phyloP scores from a whole-genome alignment of 768 basidiomycete genomes.

The Tylopilus sp. region DNA sequence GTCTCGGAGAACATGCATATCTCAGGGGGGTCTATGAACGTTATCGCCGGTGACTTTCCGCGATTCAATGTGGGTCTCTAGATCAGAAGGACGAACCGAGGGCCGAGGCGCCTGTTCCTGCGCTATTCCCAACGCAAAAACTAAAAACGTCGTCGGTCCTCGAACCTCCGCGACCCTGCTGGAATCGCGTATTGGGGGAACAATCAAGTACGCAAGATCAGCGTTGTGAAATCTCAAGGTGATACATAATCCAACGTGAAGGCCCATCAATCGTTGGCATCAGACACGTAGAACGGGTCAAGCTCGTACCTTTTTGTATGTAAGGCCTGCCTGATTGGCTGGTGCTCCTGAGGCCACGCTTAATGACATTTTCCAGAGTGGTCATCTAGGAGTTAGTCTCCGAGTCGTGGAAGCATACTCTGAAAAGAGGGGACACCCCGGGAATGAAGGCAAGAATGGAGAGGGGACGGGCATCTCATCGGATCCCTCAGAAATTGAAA shows the following conservation, averaged over 20 bases:
- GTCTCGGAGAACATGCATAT: not conserved
- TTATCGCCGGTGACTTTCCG: not conserved
- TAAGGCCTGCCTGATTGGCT: conserved; percentile 4
- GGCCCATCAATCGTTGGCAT: conserved; percentile 18
- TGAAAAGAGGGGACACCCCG: not conserved
- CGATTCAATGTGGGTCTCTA: not conserved
- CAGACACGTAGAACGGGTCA: conserved; percentile 12
- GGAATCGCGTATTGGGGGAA: not conserved
- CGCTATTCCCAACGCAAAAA: not conserved
- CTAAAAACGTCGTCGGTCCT: not conserved
- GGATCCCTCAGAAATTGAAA: not conserved
- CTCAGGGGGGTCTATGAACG: not conserved
- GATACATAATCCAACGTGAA: conserved; percentile 10
- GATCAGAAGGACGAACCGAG: not conserved
- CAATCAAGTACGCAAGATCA: not conserved
- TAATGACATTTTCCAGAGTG: not conserved
- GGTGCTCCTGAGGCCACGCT: not conserved
- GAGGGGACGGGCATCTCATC: not conserved
- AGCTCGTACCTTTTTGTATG: conserved; percentile 12
- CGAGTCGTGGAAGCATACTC: not conserved
- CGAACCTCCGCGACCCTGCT: conserved; percentile 1
- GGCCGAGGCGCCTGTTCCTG: not conserved
- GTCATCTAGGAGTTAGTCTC: not conserved
- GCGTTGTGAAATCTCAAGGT: not conserved
- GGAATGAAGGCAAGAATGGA: conserved; percentile 11